phyloP scores from a whole-genome alignment of 495 filamentous ascomycete species.

The Penicillium crystallinum region DNA sequence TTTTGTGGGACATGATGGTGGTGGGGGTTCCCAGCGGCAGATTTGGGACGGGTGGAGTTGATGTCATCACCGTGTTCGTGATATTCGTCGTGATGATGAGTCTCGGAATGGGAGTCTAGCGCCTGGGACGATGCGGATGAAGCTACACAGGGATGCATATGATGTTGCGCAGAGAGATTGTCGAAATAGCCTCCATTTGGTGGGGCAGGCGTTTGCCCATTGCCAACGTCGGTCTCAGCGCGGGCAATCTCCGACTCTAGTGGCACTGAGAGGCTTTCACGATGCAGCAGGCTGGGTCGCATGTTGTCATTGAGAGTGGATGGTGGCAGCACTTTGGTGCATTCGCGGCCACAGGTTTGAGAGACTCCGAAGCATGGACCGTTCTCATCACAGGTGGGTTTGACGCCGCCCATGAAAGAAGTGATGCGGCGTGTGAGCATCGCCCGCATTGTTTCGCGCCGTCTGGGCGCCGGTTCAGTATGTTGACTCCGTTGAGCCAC shows the following conservation, averaged over 20 bases:
- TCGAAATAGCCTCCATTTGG: slow-evolving; percentile 15
- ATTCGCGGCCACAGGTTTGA: slow-evolving; percentile 80
- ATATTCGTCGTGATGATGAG: slow-evolving; percentile 5
- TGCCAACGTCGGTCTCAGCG: not conserved
- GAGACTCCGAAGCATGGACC: slow-evolving; percentile 81
- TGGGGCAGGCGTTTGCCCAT: not conserved
- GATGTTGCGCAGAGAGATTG: slow-evolving; percentile 9
- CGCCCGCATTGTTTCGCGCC: slow-evolving; percentile 36
- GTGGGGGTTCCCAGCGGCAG: slow-evolving; percentile 50
- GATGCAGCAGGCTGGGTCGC: slow-evolving; percentile 7
- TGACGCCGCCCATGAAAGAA: slow-evolving; percentile 62
- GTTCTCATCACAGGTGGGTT: slow-evolving; percentile 62
- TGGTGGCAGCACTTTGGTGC: slow-evolving; percentile 40
- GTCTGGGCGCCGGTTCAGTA: not conserved
- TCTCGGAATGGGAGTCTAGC: not conserved
- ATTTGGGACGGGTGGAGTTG: slow-evolving; percentile 18
- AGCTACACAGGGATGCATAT: not conserved
- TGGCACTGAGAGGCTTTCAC: slow-evolving; percentile 15
- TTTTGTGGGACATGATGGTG: slow-evolving; percentile 98
- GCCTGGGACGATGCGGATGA: slow-evolving; percentile 13
- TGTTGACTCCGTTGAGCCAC: slow-evolving; percentile 16
- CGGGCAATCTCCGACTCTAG: not conserved
- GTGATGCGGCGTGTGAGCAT: slow-evolving; percentile 47
- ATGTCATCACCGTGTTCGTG: slow-evolving; percentile 19
- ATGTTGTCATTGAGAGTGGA: slow-evolving; percentile 6